A percentile compares a stretch with the other conserved stretches of the same genome.
These are phyloP conservation scores for Bipolaris oryzae DNA, from an alignment of 2,329 filamentous ascomycete species.

Conservation along the genomic window DNA sequence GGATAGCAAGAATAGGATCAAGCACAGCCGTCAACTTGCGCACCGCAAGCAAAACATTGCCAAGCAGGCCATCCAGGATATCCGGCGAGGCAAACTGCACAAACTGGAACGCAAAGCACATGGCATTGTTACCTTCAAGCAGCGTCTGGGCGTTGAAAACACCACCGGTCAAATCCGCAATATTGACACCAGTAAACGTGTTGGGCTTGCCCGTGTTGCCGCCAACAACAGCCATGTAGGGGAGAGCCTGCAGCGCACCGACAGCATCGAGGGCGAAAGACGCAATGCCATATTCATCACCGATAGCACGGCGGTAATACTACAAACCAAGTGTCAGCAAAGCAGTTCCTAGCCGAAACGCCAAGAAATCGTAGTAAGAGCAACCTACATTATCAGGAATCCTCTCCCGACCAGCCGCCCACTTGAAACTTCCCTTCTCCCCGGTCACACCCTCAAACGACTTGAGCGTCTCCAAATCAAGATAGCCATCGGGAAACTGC, in stretches of 20 bases:
- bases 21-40: slow-evolving; percentile 23
- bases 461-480: slow-evolving; percentile 24
- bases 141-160: slow-evolving; percentile 23
- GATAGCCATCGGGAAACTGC: slow-evolving; percentile 25
- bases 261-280: neutral
- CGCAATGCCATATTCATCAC: slow-evolving; percentile 17
- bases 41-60: slow-evolving; percentile 21
- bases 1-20: slow-evolving; percentile 16
- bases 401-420: slow-evolving; percentile 23
- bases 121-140: slow-evolving; percentile 24
- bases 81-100: slow-evolving; percentile 17
- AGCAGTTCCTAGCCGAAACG: neutral
- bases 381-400: slow-evolving; percentile 31
- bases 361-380: neutral
- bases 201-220: slow-evolving; percentile 28
- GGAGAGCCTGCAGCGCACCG: slow-evolving; percentile 14
- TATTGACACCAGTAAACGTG: slow-evolving; percentile 28
- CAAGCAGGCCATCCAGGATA: slow-evolving; percentile 22
- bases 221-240: slow-evolving; percentile 20
- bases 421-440: slow-evolving; percentile 23
- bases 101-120: slow-evolving; percentile 27
- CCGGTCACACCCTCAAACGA: slow-evolving; percentile 28
- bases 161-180: slow-evolving; percentile 25
- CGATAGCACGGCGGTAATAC: slow-evolving; percentile 19
- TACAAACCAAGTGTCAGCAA: slow-evolving; percentile 9